These are phyloP conservation scores for Fusarium annulatum DNA, from an alignment of 2,329 filamentous ascomycete genomes.

Conservation along the genomic window DNA sequence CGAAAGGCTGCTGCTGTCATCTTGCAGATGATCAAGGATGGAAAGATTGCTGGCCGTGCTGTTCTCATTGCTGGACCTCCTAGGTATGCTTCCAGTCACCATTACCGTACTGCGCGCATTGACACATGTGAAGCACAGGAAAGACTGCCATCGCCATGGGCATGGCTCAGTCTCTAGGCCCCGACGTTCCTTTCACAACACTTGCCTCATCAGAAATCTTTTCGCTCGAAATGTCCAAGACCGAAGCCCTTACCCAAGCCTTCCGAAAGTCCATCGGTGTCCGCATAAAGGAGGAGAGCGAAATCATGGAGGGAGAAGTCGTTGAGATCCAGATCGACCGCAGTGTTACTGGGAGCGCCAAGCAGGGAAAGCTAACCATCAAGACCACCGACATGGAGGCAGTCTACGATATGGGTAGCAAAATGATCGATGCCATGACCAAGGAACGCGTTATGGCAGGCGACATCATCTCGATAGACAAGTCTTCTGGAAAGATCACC, in stretches of 20 bases:
- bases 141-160: constrained; percentile 99
- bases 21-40: constrained; percentile 98
- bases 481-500: constrained; percentile 96
- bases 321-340: constrained; percentile 99
- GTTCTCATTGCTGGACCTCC: constrained; percentile 95
- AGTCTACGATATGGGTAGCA: constrained; percentile 98
- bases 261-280: constrained; percentile 99
- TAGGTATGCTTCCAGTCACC: constrained; percentile 60
- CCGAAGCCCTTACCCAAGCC: constrained; percentile 96
- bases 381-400: constrained; percentile 99
- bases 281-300: constrained; percentile 97
- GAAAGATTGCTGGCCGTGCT: constrained; percentile 96
- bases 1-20: constrained; percentile 96
- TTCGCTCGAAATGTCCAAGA: constrained; percentile 99
- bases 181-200: constrained; percentile 96
- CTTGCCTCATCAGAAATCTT: constrained; percentile 97
- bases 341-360: constrained; percentile 94
- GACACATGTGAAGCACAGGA: constrained; percentile 74
- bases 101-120: constrained; percentile 19
- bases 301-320: constrained; percentile 99
- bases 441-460: constrained; percentile 99
- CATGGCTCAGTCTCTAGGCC: constrained; percentile 94
- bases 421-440: constrained; percentile 99
- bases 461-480: constrained; percentile 98
- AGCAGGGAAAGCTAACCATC: constrained; percentile 98